phyloP scores from a whole-genome alignment of 495 filamentous ascomycete species.

The Penicillium pulvis region DNA sequence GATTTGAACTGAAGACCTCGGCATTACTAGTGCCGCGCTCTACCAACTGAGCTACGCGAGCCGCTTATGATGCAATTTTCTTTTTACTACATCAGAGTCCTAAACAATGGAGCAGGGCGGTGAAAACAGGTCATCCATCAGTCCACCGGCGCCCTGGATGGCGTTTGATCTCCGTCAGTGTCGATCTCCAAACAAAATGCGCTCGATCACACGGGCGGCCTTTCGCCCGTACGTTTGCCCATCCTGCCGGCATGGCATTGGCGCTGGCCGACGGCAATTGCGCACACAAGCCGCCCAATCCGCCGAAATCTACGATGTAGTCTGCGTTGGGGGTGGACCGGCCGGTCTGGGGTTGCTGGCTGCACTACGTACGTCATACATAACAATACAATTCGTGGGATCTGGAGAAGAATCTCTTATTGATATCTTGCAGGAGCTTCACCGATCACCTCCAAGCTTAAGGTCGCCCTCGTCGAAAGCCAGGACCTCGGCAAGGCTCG shows the following conservation, averaged over 20 bases:
- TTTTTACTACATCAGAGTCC: neutral
- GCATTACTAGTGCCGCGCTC: constrained; percentile 1
- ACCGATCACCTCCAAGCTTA: constrained; percentile 71
- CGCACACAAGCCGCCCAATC: constrained; percentile 26
- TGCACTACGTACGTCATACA: constrained; percentile 69
- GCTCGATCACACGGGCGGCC: constrained; percentile 32
- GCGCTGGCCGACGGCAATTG: constrained; percentile 33
- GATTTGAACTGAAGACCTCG: constrained; percentile 2
- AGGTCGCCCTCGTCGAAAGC: constrained; percentile 85
- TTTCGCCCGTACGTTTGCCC: constrained; percentile 46
- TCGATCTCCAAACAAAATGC: constrained; percentile 35
- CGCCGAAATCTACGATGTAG: constrained; percentile 81
- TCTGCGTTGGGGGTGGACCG: constrained; percentile 95
- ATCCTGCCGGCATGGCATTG: constrained; percentile 40
- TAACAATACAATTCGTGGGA: neutral
- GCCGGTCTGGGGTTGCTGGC: constrained; percentile 87
- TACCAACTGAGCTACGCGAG: constrained; percentile 1
- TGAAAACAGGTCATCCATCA: neutral
- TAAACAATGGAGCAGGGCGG: neutral
- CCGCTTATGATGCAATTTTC: neutral
- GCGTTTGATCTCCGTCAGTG: constrained; percentile 15
- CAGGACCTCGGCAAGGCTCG: constrained; percentile 74
- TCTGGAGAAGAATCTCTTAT: constrained; percentile 1
- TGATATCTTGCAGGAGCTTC: constrained; percentile 55
- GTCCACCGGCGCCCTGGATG: constrained; percentile 7